Base-by-base conservation (phyloP, 164 flowering plant species). In the Malania oleifera region DNA sequence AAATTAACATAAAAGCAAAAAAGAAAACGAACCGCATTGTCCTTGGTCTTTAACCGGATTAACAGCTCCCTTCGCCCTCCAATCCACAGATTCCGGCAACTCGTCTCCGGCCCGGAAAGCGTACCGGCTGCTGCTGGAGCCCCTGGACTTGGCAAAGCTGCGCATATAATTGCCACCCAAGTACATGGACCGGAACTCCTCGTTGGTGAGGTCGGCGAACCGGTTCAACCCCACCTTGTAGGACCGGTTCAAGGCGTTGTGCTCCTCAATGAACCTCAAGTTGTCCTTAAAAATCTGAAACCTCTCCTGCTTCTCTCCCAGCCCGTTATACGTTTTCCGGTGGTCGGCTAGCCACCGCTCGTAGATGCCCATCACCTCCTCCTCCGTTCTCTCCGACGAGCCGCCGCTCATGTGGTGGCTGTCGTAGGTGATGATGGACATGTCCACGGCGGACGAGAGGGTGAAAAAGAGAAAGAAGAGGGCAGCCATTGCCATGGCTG, bases 121-220 rank as follows among this genome's bases (percentile, higher is more conserved):
- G 26, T 79, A 79, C 6, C 83, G n/a, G 47, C 5, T 57, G 59
- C n/a, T n/a, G 65, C 79, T 70, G 3, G 65, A 61, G 29, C 38
- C 51, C 54, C 60, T 73, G 12, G 73, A 8, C 73, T 76, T 80
- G 15, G 60, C 58, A 39, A 75, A 26, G 52, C 81, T 37, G 5
- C 85, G 70, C 48, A 60, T 68, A 0, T 77, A 23, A 25, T 80
- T 79, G 9, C 77, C 65, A 9, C 96, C 95, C 68, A 91, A 62
- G 54, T 62, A 86, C 68, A 46, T 62, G 19, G 74, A 31, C 24
- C 88, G 66, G 68, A 76, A 91, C 78, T 91, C 95, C 24, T 85
- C 91, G 59, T 85, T 85, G 17, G 79, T 89, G 50, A 89, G 65
- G 71, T 91, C 98, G 13, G 95, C 98, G 54, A 88, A 91, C 58